Conservation (phyloP, 176 grass and related monocot genomes). For the Otatea glauca region DNA sequence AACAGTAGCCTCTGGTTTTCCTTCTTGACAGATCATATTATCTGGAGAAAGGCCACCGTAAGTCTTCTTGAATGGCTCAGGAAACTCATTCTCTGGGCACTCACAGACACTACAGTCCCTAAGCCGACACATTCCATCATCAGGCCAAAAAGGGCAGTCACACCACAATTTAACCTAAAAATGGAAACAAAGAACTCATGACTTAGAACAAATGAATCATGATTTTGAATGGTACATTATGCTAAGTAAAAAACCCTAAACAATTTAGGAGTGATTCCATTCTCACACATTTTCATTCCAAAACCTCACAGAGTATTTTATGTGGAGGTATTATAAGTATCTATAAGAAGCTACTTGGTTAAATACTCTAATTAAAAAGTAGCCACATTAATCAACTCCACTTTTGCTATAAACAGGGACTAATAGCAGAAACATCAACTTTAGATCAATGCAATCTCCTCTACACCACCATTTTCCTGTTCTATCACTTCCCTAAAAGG, state of each 20-base stretch:
- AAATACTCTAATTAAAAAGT: neutral
- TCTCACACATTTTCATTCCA: constrained; percentile 4
- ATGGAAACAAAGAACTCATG: neutral
- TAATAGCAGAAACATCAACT: constrained; percentile 16
- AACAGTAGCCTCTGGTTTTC: constrained; percentile 83
- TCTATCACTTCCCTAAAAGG: neutral
- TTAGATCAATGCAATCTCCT: constrained; percentile 6
- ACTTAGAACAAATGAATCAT: constrained; percentile 21
- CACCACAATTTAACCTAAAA: constrained; percentile 95
- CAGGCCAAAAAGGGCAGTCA: constrained; percentile 95
- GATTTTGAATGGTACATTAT: neutral
- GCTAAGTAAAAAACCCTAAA: neutral
- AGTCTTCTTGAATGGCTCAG: constrained; percentile 80
- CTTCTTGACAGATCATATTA: constrained; percentile 82
- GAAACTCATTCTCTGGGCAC: constrained; percentile 94
- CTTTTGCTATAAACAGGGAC: neutral
- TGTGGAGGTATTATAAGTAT: neutral
- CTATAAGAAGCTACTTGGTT: neutral
- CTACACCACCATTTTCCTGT: neutral
- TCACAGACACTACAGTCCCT: constrained; percentile 94
- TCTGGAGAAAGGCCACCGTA: constrained; percentile 56
- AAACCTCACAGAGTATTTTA: neutral
- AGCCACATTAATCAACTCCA: neutral
- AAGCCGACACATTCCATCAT: constrained; percentile 91
- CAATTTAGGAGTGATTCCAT: neutral